These are phyloP conservation scores for Aeschynomene evenia DNA, from an alignment of 306 rosid genomes.

Conservation along the genomic window DNA sequence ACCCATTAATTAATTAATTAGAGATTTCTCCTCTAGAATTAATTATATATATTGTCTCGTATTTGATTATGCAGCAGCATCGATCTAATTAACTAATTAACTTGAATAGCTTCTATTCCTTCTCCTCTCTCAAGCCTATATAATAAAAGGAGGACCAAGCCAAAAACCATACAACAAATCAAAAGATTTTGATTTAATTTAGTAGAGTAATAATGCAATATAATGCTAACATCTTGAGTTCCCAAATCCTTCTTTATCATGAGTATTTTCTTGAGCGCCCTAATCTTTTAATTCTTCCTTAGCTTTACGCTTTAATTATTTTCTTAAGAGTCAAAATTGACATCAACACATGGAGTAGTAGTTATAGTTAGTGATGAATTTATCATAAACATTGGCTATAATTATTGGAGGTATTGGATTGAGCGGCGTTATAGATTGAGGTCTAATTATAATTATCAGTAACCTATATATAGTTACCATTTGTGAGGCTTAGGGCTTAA, in stretches of 20 bases:
- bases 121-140: too few relatives aligned
- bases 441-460: conserved; percentile 22
- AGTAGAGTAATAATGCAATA: too few relatives aligned
- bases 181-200: too few relatives aligned
- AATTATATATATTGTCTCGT: too few relatives aligned
- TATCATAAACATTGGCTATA: conserved; percentile 5
- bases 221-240: not conserved
- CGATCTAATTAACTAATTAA: too few relatives aligned
- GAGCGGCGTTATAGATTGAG: conserved; percentile 7
- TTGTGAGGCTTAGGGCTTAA: conserved; percentile 29
- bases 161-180: too few relatives aligned
- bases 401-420: not conserved
- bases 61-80: too few relatives aligned
- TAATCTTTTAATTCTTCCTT: not conserved
- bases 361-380: not conserved
- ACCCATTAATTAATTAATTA: too few relatives aligned
- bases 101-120: too few relatives aligned
- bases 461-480: conserved; percentile 27
- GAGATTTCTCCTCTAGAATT: not conserved
- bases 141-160: too few relatives aligned
- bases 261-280: not conserved
- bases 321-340: conserved; percentile 12
- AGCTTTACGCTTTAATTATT: not conserved
- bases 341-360: not conserved
- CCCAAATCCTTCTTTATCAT: not conserved